These are phyloP conservation scores for Spergularia marina DNA, from an alignment of 148 eudicot genomes.

Conservation along the genomic window DNA sequence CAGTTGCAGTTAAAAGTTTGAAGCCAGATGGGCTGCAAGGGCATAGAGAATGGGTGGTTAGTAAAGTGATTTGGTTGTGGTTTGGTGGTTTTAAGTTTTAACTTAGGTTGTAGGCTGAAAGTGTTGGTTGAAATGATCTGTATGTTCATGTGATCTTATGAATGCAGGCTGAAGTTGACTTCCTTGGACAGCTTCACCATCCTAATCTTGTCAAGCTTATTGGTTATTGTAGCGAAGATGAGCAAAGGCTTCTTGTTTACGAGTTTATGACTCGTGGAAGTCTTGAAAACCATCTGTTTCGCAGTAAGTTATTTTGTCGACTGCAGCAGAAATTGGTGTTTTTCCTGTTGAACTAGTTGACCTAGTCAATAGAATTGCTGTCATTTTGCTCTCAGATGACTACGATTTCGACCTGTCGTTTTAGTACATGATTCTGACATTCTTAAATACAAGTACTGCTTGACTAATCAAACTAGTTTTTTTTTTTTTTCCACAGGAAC, in stretches of 20 bases:
- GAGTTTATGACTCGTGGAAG: constrained; percentile 99
- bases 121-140: constrained; percentile 4
- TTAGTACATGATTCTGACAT: neutral
- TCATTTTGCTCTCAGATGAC: constrained; percentile 1
- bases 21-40: constrained; percentile 97
- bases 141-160: constrained; percentile 8
- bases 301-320: constrained; percentile 53
- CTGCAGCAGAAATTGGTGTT: neutral
- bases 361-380: constrained; percentile 3
- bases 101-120: constrained; percentile 13
- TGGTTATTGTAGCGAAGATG: constrained; percentile 92
- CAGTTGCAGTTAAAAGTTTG: constrained; percentile 94
- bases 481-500: constrained; percentile 53
- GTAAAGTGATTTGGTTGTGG: constrained; percentile 31
- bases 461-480: constrained; percentile 12
- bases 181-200: constrained; percentile 96
- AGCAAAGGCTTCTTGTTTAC: constrained; percentile 90
- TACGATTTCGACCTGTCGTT: neutral
- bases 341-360: constrained; percentile 2
- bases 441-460: constrained; percentile 9
- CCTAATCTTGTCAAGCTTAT: constrained; percentile 94
- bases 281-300: constrained; percentile 95
- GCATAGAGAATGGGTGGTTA: constrained; percentile 99
- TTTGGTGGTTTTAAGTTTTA: neutral
- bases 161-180: constrained; percentile 91